These are phyloP conservation scores for Athelia psychrophila DNA, from an alignment of 1,284 basidiomycete species.

Conservation along the genomic window DNA sequence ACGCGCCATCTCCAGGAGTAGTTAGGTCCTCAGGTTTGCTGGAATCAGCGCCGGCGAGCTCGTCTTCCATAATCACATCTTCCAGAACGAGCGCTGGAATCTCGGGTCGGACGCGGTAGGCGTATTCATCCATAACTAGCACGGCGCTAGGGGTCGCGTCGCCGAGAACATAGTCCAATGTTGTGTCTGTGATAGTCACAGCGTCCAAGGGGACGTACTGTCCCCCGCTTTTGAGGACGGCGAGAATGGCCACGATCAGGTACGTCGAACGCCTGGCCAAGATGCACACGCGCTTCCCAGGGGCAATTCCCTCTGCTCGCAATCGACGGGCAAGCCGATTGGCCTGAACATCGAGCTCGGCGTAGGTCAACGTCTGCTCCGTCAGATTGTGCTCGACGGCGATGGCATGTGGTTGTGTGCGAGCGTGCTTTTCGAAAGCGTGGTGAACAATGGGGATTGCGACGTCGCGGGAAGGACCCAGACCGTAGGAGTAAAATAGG, in stretches of 20 bases:
- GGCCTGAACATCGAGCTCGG: constrained; percentile 45
- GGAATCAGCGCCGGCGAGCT: constrained; percentile 22
- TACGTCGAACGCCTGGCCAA: constrained; percentile 51
- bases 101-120: constrained; percentile 27
- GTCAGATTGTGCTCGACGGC: constrained; percentile 47
- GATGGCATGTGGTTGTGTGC: constrained; percentile 35
- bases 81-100: constrained; percentile 9
- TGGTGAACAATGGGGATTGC: constrained; percentile 27
- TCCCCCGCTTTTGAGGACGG: constrained; percentile 52
- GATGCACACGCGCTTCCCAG: constrained; percentile 49
- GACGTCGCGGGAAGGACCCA: constrained; percentile 18
- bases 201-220: constrained; percentile 59
- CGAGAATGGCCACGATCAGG: constrained; percentile 55
- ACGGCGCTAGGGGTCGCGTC: constrained; percentile 45
- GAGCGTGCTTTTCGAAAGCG: constrained; percentile 50
- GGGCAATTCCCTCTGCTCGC: constrained; percentile 39
- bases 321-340: constrained; percentile 46
- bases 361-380: constrained; percentile 43
- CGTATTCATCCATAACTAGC: constrained; percentile 44
- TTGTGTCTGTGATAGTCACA: constrained; percentile 51
- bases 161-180: constrained; percentile 47
- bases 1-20: constrained; percentile 42
- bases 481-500: constrained; percentile 23
- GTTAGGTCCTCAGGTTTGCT: constrained; percentile 37
- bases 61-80: constrained; percentile 41